Evolutionary conservation across 768 basidiomycete species (phyloP), one percentile per base, ranked within the genome.

Genomic region (Auricularia sp.): DNA sequence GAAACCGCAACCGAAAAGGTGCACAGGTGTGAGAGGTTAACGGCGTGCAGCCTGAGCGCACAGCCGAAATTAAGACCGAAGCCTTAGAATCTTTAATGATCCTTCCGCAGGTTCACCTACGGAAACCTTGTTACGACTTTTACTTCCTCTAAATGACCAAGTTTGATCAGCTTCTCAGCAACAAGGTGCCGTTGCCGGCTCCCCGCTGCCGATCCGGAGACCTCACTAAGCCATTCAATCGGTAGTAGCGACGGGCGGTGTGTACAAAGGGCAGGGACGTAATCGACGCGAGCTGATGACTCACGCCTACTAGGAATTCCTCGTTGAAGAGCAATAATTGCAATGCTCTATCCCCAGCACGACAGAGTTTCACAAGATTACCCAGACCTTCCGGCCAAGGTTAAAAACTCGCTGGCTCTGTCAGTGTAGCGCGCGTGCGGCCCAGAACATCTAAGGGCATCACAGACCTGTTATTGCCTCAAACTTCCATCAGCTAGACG

Each of bases 241-340:
- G 83, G 88, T 89, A 88, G 86, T 89, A 88, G 88, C 83, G 85
- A 88, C 85, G 83, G 87, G 88, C 85, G 85, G 87, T 88, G 87
- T 88, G 85, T 88, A 88, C 85, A 88, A 87, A 87, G 87, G 86
- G 87, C 87, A 88, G 87, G 86, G 86, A 88, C 86, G 83, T 88
- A 88, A 87, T 89, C 87, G 86, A 88, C 84, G 85, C 83, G 81
- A 87, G 87, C 85, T 89, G 86, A 87, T 88, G 85, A 89, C 86
- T 87, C 83, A 82, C 83, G 83, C 82, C 86, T 89, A 88, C 87
- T 87, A 87, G 85, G 86, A 82, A 89, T 88, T 88, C 87, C 86
- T 88, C 83, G 85, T 88, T 89, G 86, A 89, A 88, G 88, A 88
- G 86, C 87, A 85, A 89, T 88, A 89, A 87, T 88, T 88, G 85